Evolutionary conservation across 2,329 filamentous ascomycete genomes (phyloP).

Genomic region (Neofusicoccum kwambonambiense): DNA sequence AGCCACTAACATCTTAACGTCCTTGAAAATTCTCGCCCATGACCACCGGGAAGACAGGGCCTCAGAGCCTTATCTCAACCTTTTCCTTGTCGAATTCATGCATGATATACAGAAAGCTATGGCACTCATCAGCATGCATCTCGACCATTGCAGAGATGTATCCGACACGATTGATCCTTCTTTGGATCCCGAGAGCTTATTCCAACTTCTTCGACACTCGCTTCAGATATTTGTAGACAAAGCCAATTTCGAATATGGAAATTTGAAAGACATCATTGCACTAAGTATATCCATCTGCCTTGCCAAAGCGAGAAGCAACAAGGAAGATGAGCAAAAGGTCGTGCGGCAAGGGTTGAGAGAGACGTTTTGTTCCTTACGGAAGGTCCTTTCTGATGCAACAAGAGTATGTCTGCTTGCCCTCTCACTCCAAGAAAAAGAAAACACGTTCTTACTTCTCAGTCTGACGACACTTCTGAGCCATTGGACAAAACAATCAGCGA

Average conservation of each 20-base stretch:
- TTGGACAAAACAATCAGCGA: background rate
- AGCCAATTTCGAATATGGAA: background rate
- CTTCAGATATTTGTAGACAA: background rate
- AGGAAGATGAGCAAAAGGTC: background rate
- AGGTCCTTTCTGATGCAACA: background rate
- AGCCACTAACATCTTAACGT: background rate
- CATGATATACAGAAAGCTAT: background rate
- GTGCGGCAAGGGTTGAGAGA: background rate
- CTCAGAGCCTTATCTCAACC: background rate
- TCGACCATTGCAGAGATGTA: background rate
- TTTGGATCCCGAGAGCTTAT: no score
- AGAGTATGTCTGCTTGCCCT: background rate
- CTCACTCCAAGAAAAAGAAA: no score
- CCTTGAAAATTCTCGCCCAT: background rate
- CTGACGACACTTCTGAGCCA: no score
- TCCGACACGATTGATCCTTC: background rate
- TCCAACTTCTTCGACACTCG: background rate
- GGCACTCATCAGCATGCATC: background rate
- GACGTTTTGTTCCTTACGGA: background rate
- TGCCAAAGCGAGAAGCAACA: background rate
- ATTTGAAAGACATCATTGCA: background rate
- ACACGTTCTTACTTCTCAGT: background rate
- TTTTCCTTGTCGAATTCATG: background rate
- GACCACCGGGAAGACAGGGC: no score
- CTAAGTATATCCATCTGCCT: background rate